These are phyloP conservation scores for Phytophthora fragariae DNA, from an alignment of 352 stramenopile species.

Conservation along the genomic window DNA sequence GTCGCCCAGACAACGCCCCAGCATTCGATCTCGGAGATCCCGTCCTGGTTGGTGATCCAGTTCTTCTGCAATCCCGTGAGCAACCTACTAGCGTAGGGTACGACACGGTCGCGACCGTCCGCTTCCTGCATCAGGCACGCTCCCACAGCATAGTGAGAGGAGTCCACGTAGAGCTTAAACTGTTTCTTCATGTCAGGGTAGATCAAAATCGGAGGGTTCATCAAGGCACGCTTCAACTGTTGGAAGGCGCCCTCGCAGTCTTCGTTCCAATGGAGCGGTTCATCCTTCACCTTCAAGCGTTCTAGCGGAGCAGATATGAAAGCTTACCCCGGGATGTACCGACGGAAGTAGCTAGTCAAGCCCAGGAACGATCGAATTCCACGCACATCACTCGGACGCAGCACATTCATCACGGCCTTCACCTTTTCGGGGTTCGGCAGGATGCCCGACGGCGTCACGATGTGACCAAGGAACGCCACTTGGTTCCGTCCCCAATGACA, in stretches of 20 bases:
- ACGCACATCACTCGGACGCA: no score
- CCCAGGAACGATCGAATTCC: no score
- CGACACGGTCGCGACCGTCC: not conserved
- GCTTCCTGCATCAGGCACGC: conserved; percentile 11
- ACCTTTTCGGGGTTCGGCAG: no score
- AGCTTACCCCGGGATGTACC: conserved; percentile 10
- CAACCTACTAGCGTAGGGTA: not conserved
- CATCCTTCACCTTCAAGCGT: conserved; percentile 7
- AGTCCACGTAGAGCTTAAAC: conserved; percentile 13
- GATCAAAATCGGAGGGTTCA: conserved; percentile 6
- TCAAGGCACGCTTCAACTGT: not conserved
- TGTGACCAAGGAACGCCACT: no score
- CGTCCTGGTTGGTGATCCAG: no score
- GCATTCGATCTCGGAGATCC: no score
- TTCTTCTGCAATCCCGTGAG: no score
- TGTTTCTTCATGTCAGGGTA: conserved; percentile 5
- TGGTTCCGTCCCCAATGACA: no score
- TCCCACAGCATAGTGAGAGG: not conserved
- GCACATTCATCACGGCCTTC: no score
- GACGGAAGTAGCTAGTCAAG: conserved; percentile 3
- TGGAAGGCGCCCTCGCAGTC: conserved; percentile 8
- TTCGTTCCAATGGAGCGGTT: not conserved
- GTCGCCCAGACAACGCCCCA: no score
- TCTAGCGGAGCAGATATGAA: not conserved
- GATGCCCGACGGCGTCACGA: no score